Conservation (phyloP, 108 stramenopile genomes). For the Fistulifera pelliculosa region DNA sequence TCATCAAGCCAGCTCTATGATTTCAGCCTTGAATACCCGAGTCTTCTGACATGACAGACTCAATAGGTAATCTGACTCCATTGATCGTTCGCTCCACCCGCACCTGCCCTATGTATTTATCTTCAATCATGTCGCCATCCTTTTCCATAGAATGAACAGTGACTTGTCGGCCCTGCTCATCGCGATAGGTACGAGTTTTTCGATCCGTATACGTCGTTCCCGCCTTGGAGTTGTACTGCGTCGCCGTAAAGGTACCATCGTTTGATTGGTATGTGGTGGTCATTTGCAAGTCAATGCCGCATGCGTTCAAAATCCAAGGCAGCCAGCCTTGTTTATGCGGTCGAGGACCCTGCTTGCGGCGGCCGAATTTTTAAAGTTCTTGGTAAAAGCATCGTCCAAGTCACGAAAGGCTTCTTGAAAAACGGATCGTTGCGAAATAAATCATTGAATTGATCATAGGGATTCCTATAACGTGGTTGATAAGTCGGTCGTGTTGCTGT, state of each 20-base stretch:
- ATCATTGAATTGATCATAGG: constrained; percentile 57
- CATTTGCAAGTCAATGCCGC: constrained; percentile 41
- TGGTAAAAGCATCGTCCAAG: constrained; percentile 55
- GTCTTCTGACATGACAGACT: too few relatives aligned
- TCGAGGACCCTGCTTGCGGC: constrained; percentile 8
- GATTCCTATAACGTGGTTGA: constrained; percentile 26
- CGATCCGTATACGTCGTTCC: constrained; percentile 22
- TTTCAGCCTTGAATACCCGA: too few relatives aligned
- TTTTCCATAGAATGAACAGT: constrained; percentile 45
- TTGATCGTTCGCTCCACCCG: constrained; percentile 49
- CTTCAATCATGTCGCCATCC: constrained; percentile 56
- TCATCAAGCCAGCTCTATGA: too few relatives aligned
- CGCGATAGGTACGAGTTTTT: constrained; percentile 33
- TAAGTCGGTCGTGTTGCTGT: constrained; percentile 32
- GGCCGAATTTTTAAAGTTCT: constrained; percentile 22
- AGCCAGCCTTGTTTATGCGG: constrained; percentile 18
- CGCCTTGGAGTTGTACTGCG: constrained; percentile 18
- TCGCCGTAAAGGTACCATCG: constrained; percentile 27
- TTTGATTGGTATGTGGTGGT: neutral
- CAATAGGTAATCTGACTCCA: constrained; percentile 19
- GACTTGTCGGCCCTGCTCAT: constrained; percentile 36
- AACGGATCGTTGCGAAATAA: constrained; percentile 68
- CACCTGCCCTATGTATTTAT: constrained; percentile 4
- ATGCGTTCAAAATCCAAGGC: constrained; percentile 42
- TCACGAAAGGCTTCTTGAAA: constrained; percentile 53